Percentiles rank a stretch among this genome's conserved stretches.
Conservation (phyloP, 495 filamentous ascomycete species). For the Tuber aestivum region DNA sequence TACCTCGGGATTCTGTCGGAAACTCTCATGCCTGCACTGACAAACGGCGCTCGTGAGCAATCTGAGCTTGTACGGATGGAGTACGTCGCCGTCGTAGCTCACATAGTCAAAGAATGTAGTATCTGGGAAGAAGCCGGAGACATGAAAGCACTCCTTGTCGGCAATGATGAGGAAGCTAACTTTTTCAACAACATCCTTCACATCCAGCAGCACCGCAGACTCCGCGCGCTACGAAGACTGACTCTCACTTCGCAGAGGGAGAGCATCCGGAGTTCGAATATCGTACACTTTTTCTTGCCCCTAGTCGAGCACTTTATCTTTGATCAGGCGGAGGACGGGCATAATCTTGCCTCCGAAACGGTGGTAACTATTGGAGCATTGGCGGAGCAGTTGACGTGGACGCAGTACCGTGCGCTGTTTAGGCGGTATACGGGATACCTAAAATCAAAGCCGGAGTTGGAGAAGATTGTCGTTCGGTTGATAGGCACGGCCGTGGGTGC, state of each 20-base stretch:
- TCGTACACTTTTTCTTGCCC: constrained; percentile 82
- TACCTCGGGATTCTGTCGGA: constrained; percentile 54
- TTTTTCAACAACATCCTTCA: constrained; percentile 92
- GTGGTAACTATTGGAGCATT: constrained; percentile 67
- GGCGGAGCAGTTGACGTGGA: constrained; percentile 75
- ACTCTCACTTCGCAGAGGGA: constrained; percentile 58
- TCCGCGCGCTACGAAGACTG: constrained; percentile 73
- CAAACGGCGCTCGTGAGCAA: constrained; percentile 62
- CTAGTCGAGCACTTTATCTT: constrained; percentile 92
- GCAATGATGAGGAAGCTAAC: constrained; percentile 77
- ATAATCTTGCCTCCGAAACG: constrained; percentile 78
- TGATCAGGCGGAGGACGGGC: constrained; percentile 67
- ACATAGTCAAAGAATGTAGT: constrained; percentile 65
- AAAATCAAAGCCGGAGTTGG: constrained; percentile 69
- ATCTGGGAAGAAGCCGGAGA: constrained; percentile 64
- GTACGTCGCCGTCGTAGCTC: constrained; percentile 68
- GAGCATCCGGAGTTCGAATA: constrained; percentile 63
- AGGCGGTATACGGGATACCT: constrained; percentile 74
- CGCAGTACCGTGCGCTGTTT: constrained; percentile 77
- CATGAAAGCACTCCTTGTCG: constrained; percentile 64
- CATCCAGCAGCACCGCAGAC: constrained; percentile 80
- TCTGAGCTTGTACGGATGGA: constrained; percentile 82
- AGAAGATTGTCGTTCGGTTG: constrained; percentile 78
- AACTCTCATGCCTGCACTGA: constrained; percentile 67
- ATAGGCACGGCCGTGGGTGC: constrained; percentile 74